Conservation (phyloP, 768 basidiomycete genomes). For the Collybia mongolica region DNA sequence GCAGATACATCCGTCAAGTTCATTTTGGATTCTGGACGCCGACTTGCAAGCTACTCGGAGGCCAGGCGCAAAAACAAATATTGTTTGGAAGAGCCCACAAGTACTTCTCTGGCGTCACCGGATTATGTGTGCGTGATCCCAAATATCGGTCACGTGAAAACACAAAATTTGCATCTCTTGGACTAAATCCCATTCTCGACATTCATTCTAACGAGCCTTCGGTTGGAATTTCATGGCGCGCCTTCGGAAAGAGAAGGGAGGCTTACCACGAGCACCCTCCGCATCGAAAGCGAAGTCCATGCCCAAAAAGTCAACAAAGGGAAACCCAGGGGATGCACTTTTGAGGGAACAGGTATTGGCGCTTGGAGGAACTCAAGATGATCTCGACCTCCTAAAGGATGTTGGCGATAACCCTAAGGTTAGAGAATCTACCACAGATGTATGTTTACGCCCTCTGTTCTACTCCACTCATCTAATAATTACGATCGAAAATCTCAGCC, state of each 20-base stretch:
- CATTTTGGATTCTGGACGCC: too few species aligned
- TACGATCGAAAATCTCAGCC: conserved; percentile 25
- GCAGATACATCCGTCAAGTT: too few species aligned
- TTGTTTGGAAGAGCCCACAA: too few species aligned
- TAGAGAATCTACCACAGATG: conserved; percentile 29
- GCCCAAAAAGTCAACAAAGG: conserved; percentile 9
- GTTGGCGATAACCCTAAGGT: conserved; percentile 28
- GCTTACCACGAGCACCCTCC: background rate
- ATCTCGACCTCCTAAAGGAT: conserved; percentile 43
- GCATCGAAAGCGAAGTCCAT: conserved; percentile 2
- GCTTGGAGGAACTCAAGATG: conserved; percentile 47
- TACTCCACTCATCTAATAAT: background rate
- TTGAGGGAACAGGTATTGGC: conserved; percentile 34
- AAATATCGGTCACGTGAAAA: too few species aligned
- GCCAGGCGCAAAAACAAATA: too few species aligned
- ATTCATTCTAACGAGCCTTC: too few species aligned
- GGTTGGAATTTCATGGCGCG: conserved; percentile 16
- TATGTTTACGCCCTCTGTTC: conserved; percentile 11
- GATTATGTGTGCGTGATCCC: too few species aligned
- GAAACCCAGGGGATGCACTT: conserved; percentile 13
- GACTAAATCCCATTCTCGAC: too few species aligned
- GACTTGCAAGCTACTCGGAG: too few species aligned
- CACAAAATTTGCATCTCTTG: too few species aligned
- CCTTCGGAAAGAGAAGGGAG: conserved; percentile 21
- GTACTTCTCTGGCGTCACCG: too few species aligned